Evolutionary conservation across 164 flowering plant species (phyloP).

Genomic region (Vitis vinifera): ASM3070453v1 NC_081819.1:14417001-14417500

Average conservation of each 20-base stretch:
- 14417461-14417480: constrained; percentile 10
- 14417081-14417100: too few relatives aligned
- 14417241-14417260: constrained; percentile 5
- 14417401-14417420: not conserved
- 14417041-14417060: too few relatives aligned
- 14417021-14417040: too few relatives aligned
- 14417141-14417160: too few relatives aligned
- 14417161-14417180: too few relatives aligned
- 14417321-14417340: constrained; percentile 6
- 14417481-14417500: constrained; percentile 15
- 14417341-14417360: constrained; percentile 5
- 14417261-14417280: not conserved
- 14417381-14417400: constrained; percentile 6
- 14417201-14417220: too few relatives aligned
- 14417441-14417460: constrained; percentile 20
- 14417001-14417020: too few relatives aligned
- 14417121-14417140: too few relatives aligned
- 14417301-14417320: constrained; percentile 2
- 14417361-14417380: constrained; percentile 2
- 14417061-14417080: too few relatives aligned
- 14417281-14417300: not conserved
- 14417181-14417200: too few relatives aligned
- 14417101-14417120: too few relatives aligned
- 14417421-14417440: constrained; percentile 17
- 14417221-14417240: not conserved